phyloP scores from a whole-genome alignment of 73 alveolate genomes.

The Paramecium pentaurelia region DNA sequence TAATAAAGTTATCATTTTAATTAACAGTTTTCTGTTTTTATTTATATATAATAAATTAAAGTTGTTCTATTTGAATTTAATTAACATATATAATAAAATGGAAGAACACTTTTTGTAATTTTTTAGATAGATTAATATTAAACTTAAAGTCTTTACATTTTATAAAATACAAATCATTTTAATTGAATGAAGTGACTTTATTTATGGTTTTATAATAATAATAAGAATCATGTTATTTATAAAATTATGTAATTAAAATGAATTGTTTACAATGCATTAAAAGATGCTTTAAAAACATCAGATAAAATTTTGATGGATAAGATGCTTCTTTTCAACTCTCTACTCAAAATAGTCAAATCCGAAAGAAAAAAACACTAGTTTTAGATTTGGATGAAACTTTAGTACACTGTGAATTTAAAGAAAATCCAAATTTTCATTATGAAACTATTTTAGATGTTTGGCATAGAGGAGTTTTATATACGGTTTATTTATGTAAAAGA shows the following conservation, averaged over 20 bases:
- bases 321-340: not conserved
- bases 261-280: not conserved
- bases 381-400: conserved; percentile 49
- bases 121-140: no score
- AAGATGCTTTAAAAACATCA: not conserved
- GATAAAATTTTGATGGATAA: not conserved
- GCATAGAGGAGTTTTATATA: conserved; percentile 9
- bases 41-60: not conserved
- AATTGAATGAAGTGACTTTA: no score
- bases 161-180: no score
- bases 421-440: conserved; percentile 13
- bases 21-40: not conserved
- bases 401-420: conserved; percentile 39
- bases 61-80: not conserved
- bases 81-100: no score
- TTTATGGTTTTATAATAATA: not conserved
- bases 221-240: not conserved
- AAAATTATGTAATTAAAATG: not conserved
- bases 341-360: not conserved
- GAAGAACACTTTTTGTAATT: no score
- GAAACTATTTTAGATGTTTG: conserved; percentile 11
- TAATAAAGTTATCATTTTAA: not conserved
- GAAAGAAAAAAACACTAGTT: conserved; percentile 1
- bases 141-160: not conserved
- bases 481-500: not conserved